Evolutionary conservation across 371 early-diverging fungal species (phyloP).

Genomic region (Cladochytrium tenue): DNA sequence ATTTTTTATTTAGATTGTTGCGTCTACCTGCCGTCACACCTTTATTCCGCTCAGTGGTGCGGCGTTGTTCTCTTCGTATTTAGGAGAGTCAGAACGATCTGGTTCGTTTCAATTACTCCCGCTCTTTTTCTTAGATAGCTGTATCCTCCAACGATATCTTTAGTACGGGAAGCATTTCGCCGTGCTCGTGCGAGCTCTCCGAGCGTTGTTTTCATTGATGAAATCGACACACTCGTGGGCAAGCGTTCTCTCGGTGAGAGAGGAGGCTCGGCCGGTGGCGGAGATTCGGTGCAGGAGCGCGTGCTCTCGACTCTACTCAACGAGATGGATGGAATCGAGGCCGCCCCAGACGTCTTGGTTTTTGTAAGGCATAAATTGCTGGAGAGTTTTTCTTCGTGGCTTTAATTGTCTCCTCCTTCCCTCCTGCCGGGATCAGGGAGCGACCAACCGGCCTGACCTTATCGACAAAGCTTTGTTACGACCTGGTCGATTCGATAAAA

Average conservation of each 20-base stretch:
- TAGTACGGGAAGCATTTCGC: constrained; percentile 74
- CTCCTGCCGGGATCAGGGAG: constrained; percentile 56
- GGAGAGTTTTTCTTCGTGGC: background rate
- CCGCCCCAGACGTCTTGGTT: constrained; percentile 72
- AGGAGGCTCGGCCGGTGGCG: constrained; percentile 54
- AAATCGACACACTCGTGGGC: constrained; percentile 66
- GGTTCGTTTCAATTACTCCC: constrained; percentile 39
- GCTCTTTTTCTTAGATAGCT: background rate
- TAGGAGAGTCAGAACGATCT: constrained; percentile 91
- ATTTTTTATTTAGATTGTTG: constrained; percentile 67
- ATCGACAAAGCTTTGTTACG: constrained; percentile 92
- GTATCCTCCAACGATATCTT: constrained; percentile 10
- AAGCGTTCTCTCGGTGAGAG: constrained; percentile 52
- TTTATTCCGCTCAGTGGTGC: constrained; percentile 92
- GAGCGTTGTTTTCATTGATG: constrained; percentile 91
- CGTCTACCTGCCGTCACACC: constrained; percentile 72
- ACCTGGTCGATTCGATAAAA: constrained; percentile 93
- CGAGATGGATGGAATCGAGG: constrained; percentile 97
- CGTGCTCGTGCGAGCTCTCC: constrained; percentile 87
- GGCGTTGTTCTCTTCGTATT: constrained; percentile 81
- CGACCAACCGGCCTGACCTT: constrained; percentile 98
- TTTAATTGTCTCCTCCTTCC: background rate
- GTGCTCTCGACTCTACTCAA: constrained; percentile 88
- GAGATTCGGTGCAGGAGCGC: constrained; percentile 81
- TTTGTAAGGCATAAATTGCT: constrained; percentile 51